Conservation (phyloP, 345 rosid species). For the Acer saccharum region DNA sequence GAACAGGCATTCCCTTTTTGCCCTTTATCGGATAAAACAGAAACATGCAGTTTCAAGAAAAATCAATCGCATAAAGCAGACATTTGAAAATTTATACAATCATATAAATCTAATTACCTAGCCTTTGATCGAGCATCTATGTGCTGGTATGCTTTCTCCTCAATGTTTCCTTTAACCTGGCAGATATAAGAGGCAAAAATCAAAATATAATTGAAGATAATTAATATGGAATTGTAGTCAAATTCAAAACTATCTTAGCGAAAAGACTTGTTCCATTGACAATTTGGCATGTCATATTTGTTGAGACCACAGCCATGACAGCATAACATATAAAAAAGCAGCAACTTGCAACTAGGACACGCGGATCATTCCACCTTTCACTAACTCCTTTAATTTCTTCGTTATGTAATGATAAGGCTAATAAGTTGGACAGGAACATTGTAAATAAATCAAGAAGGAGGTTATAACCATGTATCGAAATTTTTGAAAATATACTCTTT, state of each 20-base stretch:
- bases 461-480: not conserved
- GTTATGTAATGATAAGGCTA: not conserved
- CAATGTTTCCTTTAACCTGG: slow-evolving; percentile 66
- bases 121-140: slow-evolving; percentile 89
- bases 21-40: not conserved
- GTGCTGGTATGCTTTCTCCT: slow-evolving; percentile 47
- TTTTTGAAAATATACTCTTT: not conserved
- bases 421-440: not conserved
- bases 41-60: slow-evolving; percentile 4
- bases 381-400: not conserved
- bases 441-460: not conserved
- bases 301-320: not conserved
- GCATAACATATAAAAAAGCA: not conserved
- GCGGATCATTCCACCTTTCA: not conserved
- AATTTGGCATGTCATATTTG: not conserved
- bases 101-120: slow-evolving; percentile 47
- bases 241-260: not conserved
- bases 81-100: not conserved
- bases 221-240: not conserved
- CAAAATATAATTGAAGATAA: not conserved
- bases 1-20: not conserved
- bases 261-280: not conserved
- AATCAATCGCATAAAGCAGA: not conserved
- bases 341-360: not conserved
- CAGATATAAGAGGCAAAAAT: slow-evolving; percentile 14